phyloP scores from a whole-genome alignment of 1,139 yeast species.

The Lodderomyces margitis region DNA sequence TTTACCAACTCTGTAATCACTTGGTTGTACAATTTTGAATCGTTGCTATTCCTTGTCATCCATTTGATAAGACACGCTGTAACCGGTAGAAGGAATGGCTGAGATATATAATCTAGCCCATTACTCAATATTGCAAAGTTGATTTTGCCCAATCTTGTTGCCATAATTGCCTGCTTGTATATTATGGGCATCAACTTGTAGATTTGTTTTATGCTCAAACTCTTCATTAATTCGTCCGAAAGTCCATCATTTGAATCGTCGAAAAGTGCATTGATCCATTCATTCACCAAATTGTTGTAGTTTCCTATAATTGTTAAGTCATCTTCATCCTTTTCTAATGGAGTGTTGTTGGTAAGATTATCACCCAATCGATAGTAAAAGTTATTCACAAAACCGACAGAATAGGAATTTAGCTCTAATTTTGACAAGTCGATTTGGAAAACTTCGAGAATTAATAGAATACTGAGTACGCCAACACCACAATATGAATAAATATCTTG shows the following conservation, averaged over 20 bases:
- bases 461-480: conserved; percentile 55
- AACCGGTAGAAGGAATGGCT: conserved; percentile 41
- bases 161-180: conserved; percentile 68
- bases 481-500: conserved; percentile 71
- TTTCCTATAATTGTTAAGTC: conserved; percentile 33
- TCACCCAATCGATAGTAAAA: conserved; percentile 34
- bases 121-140: conserved; percentile 31
- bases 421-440: conserved; percentile 40
- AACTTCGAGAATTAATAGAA: conserved; percentile 43
- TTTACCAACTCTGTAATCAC: conserved; percentile 26
- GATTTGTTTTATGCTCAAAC: conserved; percentile 66
- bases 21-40: conserved; percentile 15
- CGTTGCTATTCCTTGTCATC: conserved; percentile 20
- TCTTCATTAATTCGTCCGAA: conserved; percentile 74
- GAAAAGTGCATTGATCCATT: conserved; percentile 80
- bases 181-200: conserved; percentile 69
- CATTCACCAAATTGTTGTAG: conserved; percentile 53
- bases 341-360: conserved; percentile 24
- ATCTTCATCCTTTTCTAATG: conserved; percentile 21
- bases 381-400: conserved; percentile 33
- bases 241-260: conserved; percentile 75
- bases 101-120: conserved; percentile 47
- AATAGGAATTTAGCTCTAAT: conserved; percentile 29
- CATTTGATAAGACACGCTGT: conserved; percentile 37
- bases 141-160: conserved; percentile 55